These are phyloP conservation scores for Suhomyces wounanorum DNA, from an alignment of 1,139 yeast species.

Conservation along the genomic window DNA sequence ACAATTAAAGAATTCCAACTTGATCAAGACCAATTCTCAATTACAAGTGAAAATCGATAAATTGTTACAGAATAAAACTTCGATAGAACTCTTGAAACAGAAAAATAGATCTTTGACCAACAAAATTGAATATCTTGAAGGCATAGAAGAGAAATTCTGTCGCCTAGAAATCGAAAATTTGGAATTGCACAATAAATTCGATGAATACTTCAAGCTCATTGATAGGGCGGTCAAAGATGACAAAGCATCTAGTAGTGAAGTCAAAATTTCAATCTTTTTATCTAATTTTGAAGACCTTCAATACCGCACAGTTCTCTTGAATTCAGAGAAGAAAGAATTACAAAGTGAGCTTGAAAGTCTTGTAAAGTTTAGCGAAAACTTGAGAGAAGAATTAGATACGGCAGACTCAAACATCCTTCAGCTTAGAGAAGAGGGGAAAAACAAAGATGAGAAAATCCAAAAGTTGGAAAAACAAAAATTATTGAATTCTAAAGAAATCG, in stretches of 20 bases:
- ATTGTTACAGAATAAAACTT: constrained; percentile 42
- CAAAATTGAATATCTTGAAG: constrained; percentile 45
- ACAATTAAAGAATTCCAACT: constrained; percentile 28
- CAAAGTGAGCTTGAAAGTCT: constrained; percentile 3
- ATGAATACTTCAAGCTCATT: constrained; percentile 33
- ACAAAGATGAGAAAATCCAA: constrained; percentile 34
- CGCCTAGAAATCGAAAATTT: constrained; percentile 56
- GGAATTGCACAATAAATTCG: constrained; percentile 45
- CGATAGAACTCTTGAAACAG: constrained; percentile 41
- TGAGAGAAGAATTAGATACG: constrained; percentile 2
- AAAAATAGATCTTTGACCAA: constrained; percentile 35
- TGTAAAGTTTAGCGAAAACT: neutral
- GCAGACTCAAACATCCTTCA: constrained; percentile 11
- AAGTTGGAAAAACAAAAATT: constrained; percentile 56
- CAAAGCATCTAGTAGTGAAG: constrained; percentile 14
- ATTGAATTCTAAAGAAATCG: constrained; percentile 63
- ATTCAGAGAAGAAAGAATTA: constrained; percentile 18
- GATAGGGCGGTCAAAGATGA: constrained; percentile 29
- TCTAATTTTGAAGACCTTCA: constrained; percentile 36
- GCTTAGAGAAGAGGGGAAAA: constrained; percentile 28
- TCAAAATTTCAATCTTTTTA: constrained; percentile 32
- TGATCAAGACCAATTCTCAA: constrained; percentile 36
- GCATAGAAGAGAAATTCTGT: constrained; percentile 48
- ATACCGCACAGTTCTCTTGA: constrained; percentile 40
- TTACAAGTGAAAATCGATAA: constrained; percentile 31